phyloP scores from a whole-genome alignment of 1,284 basidiomycete species.

The Austroboletus novae-zelandiae region DNA sequence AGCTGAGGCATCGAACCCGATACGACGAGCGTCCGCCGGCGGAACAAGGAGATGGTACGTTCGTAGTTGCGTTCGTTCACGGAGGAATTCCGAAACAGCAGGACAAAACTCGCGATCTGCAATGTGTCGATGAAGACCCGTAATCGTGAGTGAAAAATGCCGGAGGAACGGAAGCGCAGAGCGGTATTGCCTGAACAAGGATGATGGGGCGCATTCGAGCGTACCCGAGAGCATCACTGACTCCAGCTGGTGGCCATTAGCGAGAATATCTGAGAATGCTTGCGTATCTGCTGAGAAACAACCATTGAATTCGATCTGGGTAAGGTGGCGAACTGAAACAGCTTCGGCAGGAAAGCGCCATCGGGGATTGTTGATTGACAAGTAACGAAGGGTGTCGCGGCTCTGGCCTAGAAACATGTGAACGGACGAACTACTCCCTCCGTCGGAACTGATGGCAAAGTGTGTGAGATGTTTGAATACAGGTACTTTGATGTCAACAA shows the following conservation, averaged over 20 bases:
- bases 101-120: conserved; percentile 63
- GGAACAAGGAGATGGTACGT: conserved; percentile 54
- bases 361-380: conserved; percentile 52
- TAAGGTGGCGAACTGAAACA: conserved; percentile 60
- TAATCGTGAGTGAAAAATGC: conserved; percentile 57
- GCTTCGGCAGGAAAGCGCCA: conserved; percentile 56
- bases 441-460: conserved; percentile 49
- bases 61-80: conserved; percentile 50
- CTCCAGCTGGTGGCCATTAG: conserved; percentile 60
- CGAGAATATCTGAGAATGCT: conserved; percentile 56
- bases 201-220: conserved; percentile 48
- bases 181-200: conserved; percentile 45
- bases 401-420: conserved; percentile 53
- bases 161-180: conserved; percentile 55
- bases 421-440: conserved; percentile 40
- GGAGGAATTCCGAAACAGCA: conserved; percentile 62
- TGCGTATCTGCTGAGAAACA: conserved; percentile 49
- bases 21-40: conserved; percentile 45
- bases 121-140: conserved; percentile 42
- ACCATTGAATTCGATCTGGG: conserved; percentile 59
- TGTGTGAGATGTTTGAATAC: conserved; percentile 57
- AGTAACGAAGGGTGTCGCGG: conserved; percentile 49
- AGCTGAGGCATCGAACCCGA: conserved; percentile 64
- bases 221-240: conserved; percentile 52
- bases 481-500: conserved; percentile 51